Conservation (phyloP, 495 filamentous ascomycete species). For the Podospora sp. region DNA sequence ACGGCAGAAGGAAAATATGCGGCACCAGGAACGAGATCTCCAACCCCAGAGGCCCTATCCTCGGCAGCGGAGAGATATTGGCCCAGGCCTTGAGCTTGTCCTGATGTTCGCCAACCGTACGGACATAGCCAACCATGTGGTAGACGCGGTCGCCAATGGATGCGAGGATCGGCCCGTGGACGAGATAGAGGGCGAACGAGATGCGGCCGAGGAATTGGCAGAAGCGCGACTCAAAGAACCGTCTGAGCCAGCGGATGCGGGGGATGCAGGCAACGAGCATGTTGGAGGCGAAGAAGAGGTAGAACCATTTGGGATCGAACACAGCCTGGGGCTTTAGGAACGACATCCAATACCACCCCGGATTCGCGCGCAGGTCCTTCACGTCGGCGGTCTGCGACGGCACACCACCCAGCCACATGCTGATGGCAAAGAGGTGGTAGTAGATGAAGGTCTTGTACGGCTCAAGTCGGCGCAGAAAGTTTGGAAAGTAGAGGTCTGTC, state of each 20-base stretch:
- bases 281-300: slow-evolving; percentile 53
- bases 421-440: slow-evolving; percentile 49
- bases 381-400: slow-evolving; percentile 46
- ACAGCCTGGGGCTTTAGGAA: slow-evolving; percentile 56
- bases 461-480: slow-evolving; percentile 40
- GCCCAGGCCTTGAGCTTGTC: slow-evolving; percentile 52
- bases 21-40: slow-evolving; percentile 56
- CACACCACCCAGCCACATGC: slow-evolving; percentile 51
- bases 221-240: slow-evolving; percentile 59
- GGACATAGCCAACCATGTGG: slow-evolving; percentile 52
- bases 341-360: slow-evolving; percentile 51
- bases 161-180: slow-evolving; percentile 62
- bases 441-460: slow-evolving; percentile 51
- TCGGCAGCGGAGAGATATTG: slow-evolving; percentile 51
- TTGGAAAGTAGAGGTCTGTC: slow-evolving; percentile 43
- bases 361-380: slow-evolving; percentile 38
- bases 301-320: slow-evolving; percentile 55
- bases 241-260: slow-evolving; percentile 45
- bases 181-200: slow-evolving; percentile 67
- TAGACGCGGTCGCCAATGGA: slow-evolving; percentile 50
- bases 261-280: slow-evolving; percentile 57
- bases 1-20: slow-evolving; percentile 57
- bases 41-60: slow-evolving; percentile 55
- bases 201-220: slow-evolving; percentile 68
- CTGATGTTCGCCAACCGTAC: slow-evolving; percentile 11